Percentiles rank a stretch among this genome's conserved stretches.
Conservation (phyloP, 305 asterid species). For the Plantago rigida region DNA sequence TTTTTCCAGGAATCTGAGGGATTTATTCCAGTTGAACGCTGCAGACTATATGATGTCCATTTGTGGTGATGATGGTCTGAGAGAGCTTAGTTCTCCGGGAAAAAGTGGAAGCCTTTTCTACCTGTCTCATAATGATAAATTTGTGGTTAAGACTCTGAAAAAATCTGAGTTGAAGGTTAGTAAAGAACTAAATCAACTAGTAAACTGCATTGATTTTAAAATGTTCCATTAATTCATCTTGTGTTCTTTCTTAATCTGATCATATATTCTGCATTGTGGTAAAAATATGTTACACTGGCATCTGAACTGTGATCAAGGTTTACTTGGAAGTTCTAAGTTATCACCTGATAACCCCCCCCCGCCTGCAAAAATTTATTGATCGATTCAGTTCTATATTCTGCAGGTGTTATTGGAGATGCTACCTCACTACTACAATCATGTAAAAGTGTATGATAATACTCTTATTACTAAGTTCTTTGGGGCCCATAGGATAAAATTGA, state of each 20-base stretch:
- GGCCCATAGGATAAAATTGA: conserved; percentile 58
- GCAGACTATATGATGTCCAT: conserved; percentile 99
- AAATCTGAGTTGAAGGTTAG: conserved; percentile 73
- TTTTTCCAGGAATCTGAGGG: conserved; percentile 83
- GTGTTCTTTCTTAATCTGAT: too few relatives aligned
- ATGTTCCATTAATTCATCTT: too few relatives aligned
- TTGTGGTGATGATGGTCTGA: conserved; percentile 85
- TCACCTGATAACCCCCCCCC: background rate
- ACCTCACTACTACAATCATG: conserved; percentile 73
- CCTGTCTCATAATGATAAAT: conserved; percentile 79
- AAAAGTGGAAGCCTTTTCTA: conserved; percentile 94
- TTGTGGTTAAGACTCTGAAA: conserved; percentile 80
- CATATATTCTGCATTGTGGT: too few relatives aligned
- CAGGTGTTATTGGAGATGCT: conserved; percentile 78
- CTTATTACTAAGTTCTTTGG: conserved; percentile 91
- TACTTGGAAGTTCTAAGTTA: background rate
- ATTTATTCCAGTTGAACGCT: conserved; percentile 79
- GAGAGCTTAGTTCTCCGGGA: conserved; percentile 84
- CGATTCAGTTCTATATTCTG: conserved; percentile 24
- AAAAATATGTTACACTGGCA: too few relatives aligned
- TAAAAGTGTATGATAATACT: conserved; percentile 69
- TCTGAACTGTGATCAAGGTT: background rate
- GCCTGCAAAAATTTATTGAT: conserved; percentile 1
- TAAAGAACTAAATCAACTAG: background rate
- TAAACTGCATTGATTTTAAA: too few relatives aligned